Percentiles rank a stretch among this genome's conserved stretches.
Conservation (phyloP, 2,329 filamentous ascomycete genomes). For the Diaporthe vaccinii region DNA sequence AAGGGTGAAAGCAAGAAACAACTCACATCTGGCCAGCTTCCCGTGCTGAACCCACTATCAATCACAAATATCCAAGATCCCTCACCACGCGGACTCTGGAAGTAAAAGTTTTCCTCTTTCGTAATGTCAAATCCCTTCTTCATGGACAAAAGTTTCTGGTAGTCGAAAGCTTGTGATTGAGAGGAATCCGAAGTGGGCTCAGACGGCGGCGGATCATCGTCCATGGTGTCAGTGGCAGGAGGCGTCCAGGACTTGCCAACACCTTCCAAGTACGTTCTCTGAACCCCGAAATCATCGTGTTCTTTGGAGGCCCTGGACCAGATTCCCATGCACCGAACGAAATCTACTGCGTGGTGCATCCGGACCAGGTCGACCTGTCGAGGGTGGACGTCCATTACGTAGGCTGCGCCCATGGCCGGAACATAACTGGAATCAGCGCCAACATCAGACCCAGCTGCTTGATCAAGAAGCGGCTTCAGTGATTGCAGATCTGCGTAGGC, state of each 20-base stretch:
- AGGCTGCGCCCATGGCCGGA: neutral
- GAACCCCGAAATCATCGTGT: neutral
- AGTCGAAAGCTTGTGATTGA: neutral
- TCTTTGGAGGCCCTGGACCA: neutral
- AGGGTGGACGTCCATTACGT: neutral
- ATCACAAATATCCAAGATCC: neutral
- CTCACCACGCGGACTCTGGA: neutral
- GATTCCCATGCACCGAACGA: neutral
- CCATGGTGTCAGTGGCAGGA: neutral
- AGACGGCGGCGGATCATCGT: neutral
- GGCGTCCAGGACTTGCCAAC: neutral
- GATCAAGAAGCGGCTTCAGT: neutral
- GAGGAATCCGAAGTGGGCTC: constrained; percentile 2
- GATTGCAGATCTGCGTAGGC: neutral
- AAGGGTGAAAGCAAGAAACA: neutral
- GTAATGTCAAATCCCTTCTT: neutral
- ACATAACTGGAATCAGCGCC: neutral
- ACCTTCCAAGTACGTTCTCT: neutral
- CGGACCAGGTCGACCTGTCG: neutral
- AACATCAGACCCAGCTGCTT: neutral
- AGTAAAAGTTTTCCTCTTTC: neutral
- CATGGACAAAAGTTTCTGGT: neutral
- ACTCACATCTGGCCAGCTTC: neutral
- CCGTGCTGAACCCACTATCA: neutral
- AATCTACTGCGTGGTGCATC: neutral